A percentile compares a stretch with the other conserved stretches of the same genome.
phyloP scores from a whole-genome alignment of 1,139 yeast genomes.

The Geotrichum restrictum region DNA sequence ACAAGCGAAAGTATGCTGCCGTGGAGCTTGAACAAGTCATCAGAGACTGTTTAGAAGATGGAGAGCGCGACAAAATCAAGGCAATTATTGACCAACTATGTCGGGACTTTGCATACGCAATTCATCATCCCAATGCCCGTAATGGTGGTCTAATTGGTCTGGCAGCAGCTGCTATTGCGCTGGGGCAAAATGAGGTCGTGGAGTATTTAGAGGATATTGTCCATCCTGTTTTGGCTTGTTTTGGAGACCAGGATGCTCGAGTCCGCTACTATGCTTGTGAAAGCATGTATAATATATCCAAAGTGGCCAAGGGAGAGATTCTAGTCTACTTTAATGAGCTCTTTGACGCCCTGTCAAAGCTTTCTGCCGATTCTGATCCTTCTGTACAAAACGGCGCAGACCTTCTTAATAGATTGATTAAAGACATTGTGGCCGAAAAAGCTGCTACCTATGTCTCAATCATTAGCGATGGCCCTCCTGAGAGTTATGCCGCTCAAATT shows the following conservation, averaged over 20 bases:
- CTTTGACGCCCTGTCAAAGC: constrained; percentile 81
- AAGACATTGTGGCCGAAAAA: constrained; percentile 93
- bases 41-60: constrained; percentile 63
- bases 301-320: constrained; percentile 94
- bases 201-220: constrained; percentile 77
- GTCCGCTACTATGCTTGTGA: constrained; percentile 97
- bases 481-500: constrained; percentile 44
- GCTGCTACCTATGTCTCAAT: constrained; percentile 89
- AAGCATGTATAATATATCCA: constrained; percentile 90
- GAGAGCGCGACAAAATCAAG: constrained; percentile 65
- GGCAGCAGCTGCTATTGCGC: constrained; percentile 74
- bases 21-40: constrained; percentile 80
- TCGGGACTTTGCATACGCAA: constrained; percentile 67
- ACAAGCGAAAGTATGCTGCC: constrained; percentile 92
- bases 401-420: constrained; percentile 79
- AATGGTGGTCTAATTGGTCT: constrained; percentile 74
- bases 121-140: constrained; percentile 71
- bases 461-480: constrained; percentile 43
- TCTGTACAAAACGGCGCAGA: constrained; percentile 97
- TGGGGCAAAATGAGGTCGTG: constrained; percentile 68
- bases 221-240: constrained; percentile 91
- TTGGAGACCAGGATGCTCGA: constrained; percentile 93
- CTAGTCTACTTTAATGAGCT: constrained; percentile 87
- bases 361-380: constrained; percentile 87
- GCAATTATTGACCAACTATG: constrained; percentile 64